Conservation (phyloP, 1,284 basidiomycete genomes). For the Sanguinoderma infundibulare region DNA sequence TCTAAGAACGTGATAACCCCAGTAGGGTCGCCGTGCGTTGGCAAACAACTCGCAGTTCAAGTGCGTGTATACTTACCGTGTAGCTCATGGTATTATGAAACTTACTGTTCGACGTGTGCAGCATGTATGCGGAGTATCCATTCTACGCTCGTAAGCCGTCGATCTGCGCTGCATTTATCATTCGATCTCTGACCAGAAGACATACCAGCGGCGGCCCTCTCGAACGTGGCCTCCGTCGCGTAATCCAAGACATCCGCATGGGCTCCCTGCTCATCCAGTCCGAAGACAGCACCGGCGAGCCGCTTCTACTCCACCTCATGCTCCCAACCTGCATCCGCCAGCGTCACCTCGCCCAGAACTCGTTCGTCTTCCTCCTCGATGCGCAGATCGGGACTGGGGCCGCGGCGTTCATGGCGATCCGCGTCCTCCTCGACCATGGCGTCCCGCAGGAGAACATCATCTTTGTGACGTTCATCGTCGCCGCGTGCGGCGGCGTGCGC, state of each 20-base stretch:
- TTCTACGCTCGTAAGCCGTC: slow-evolving; percentile 73
- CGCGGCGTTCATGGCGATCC: slow-evolving; percentile 94
- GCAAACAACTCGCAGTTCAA: slow-evolving; percentile 66
- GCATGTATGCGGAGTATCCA: slow-evolving; percentile 84
- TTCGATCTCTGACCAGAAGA: slow-evolving; percentile 11
- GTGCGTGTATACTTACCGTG: slow-evolving; percentile 35
- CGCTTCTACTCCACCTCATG: slow-evolving; percentile 82
- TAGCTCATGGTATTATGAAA: neutral
- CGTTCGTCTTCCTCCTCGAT: slow-evolving; percentile 92
- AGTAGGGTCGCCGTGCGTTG: slow-evolving; percentile 57
- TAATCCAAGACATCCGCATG: slow-evolving; percentile 86
- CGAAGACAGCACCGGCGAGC: slow-evolving; percentile 85
- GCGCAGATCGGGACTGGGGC: slow-evolving; percentile 97
- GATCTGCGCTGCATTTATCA: neutral
- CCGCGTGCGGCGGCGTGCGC: slow-evolving; percentile 78
- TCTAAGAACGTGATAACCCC: slow-evolving; percentile 74
- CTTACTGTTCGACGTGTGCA: slow-evolving; percentile 28
- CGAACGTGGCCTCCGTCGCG: slow-evolving; percentile 88
- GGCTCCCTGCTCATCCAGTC: slow-evolving; percentile 93
- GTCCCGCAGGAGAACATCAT: slow-evolving; percentile 84
- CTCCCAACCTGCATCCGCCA: slow-evolving; percentile 78
- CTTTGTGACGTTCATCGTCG: slow-evolving; percentile 89
- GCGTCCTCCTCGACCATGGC: slow-evolving; percentile 96
- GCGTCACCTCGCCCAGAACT: slow-evolving; percentile 63
- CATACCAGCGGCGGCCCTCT: slow-evolving; percentile 79